Percentiles rank a stretch among this genome's conserved stretches.
These are phyloP conservation scores for Allantophomopsis cytisporea DNA, from an alignment of 2,329 filamentous ascomycete genomes.

Conservation along the genomic window DNA sequence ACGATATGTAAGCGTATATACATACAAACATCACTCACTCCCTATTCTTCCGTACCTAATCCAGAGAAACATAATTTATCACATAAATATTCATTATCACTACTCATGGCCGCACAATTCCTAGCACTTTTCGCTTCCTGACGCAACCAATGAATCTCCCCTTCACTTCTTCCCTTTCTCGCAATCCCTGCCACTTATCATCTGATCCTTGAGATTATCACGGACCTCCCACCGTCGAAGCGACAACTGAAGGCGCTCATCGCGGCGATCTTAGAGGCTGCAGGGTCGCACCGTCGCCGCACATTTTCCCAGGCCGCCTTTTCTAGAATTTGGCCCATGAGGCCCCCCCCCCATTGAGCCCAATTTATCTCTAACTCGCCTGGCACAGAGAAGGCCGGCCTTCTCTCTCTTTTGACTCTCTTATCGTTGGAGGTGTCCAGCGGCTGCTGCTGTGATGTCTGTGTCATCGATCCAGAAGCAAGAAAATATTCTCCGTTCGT, in stretches of 20 bases:
- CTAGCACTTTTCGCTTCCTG: too few relatives aligned
- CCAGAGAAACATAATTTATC: too few relatives aligned
- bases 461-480: too few relatives aligned
- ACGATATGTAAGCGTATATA: too few relatives aligned
- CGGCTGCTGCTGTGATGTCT: background rate
- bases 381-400: background rate
- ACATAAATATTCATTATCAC: too few relatives aligned
- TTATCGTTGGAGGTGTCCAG: background rate
- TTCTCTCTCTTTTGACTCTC: too few relatives aligned
- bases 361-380: background rate
- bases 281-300: background rate
- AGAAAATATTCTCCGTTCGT: too few relatives aligned
- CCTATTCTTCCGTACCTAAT: too few relatives aligned
- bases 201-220: slow-evolving; percentile 1
- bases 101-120: too few relatives aligned
- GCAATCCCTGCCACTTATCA: background rate
- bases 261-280: background rate
- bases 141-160: too few relatives aligned
- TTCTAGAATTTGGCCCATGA: background rate
- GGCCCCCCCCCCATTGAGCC: background rate
- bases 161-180: too few relatives aligned
- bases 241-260: background rate
- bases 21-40: too few relatives aligned
- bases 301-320: background rate
- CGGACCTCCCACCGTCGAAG: background rate